Evolutionary conservation across 805 yeast species (phyloP).

Genomic region (Ascoidea rubescens): DNA sequence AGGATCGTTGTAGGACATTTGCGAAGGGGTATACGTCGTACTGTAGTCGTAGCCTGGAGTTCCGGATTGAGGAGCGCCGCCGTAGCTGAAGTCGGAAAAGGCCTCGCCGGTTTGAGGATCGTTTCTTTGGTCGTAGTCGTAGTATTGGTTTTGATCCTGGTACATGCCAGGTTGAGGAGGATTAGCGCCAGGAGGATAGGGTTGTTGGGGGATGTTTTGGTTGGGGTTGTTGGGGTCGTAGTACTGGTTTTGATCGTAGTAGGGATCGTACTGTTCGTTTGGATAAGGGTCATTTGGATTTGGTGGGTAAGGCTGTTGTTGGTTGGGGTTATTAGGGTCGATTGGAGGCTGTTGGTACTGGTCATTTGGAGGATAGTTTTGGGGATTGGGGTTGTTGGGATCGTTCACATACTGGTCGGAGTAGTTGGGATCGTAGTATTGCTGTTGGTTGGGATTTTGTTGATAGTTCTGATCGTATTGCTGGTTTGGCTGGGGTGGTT

Average conservation of each 20-base stretch:
- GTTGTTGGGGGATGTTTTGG: constrained; percentile 23
- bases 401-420: neutral
- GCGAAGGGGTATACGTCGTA: constrained; percentile 72
- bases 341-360: constrained; percentile 16
- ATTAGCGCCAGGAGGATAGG: constrained; percentile 21
- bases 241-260: constrained; percentile 26
- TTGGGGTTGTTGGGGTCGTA: constrained; percentile 17
- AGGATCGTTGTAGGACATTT: constrained; percentile 74
- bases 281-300: neutral
- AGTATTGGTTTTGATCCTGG: constrained; percentile 23
- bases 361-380: constrained; percentile 3
- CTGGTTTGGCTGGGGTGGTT: no score
- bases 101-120: constrained; percentile 40
- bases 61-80: constrained; percentile 35
- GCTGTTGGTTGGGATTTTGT: neutral
- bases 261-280: constrained; percentile 14
- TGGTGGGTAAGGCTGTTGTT: neutral
- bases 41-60: constrained; percentile 53
- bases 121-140: constrained; percentile 28
- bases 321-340: constrained; percentile 11
- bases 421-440: constrained; percentile 1
- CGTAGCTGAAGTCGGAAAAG: constrained; percentile 54
- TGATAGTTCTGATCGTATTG: neutral
- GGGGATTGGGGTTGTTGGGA: neutral
- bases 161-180: constrained; percentile 20